Base-by-base conservation (phyloP, 2,329 filamentous ascomycete genomes). In the Alternaria atra region DNA sequence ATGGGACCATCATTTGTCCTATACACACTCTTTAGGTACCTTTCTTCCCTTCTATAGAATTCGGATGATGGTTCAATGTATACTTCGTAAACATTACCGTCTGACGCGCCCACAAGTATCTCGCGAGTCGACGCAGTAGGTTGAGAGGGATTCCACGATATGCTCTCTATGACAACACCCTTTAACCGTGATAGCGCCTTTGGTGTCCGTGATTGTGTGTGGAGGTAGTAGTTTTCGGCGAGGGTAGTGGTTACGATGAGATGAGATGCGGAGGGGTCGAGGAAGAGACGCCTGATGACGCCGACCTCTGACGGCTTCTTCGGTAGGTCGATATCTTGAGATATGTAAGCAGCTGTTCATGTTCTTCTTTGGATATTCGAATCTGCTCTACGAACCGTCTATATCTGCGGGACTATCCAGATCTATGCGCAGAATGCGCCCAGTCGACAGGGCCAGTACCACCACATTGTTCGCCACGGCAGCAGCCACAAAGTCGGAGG, bases 401-500 rank as follows among this genome's bases (percentile, higher is more conserved):
- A 99, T 97, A 79, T 99, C 95, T 75, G 94, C 92, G 6, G 95
- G 91, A 73, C 90, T 92, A 79, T 97, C 93, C 52, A 98, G 83
- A 77, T 98, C 95, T 78, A 99, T 99, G 62, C 95, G 89, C 61
- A 99, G 83, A 66, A 99, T 95, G 70, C 94, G 90, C 52, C 93
- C 93, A 60, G 94, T 97, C 5, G 93, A 94, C 37, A 99, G 86
- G 40, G 95, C 95, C 52, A 99, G 85, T 23, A 98, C 89, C 58
- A 99, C 86, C 63, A 98, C 94, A 83, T 99, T 97, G 80, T 99
- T 98, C 66, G 94, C 94, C 57, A 98, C 94, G 80, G 97, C 94
- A 40, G 94, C 94, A 17, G 95, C 94, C 48, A 97, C 95, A 76
- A 99, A 98, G 80, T 97, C 92, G 67, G 94, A 93, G 2, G 94